These are phyloP conservation scores for Capsella bursapastoris DNA, from an alignment of 345 rosid species.

Conservation along the genomic window DNA sequence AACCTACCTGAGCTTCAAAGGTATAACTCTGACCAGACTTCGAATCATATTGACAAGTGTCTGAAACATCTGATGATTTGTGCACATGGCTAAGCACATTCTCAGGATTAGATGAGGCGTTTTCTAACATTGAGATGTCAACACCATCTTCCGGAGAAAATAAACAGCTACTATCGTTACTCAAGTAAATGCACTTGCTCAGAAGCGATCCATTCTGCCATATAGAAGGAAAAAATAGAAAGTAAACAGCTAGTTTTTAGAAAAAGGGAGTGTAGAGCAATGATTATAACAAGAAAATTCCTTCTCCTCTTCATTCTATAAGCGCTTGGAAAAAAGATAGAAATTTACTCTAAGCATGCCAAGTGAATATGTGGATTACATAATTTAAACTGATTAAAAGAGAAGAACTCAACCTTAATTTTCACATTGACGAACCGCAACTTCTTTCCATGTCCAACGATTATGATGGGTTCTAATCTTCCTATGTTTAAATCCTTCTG, in stretches of 20 bases:
- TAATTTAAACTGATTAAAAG: neutral
- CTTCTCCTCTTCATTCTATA: conserved; percentile 28
- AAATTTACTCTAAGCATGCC: conserved; percentile 14
- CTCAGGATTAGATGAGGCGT: conserved; percentile 52
- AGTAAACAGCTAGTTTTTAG: conserved; percentile 27
- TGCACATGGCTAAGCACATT: conserved; percentile 46
- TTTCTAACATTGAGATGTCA: conserved; percentile 65
- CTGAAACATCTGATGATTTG: conserved; percentile 49
- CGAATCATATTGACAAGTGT: conserved; percentile 53
- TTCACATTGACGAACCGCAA: conserved; percentile 87
- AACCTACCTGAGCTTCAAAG: conserved; percentile 88
- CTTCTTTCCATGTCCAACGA: conserved; percentile 90
- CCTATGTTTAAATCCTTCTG: conserved; percentile 53
- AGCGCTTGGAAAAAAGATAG: conserved; percentile 16
- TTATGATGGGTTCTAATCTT: conserved; percentile 72
- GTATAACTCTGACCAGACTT: conserved; percentile 65
- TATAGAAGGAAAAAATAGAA: conserved; percentile 27
- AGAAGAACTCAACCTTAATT: conserved; percentile 67
- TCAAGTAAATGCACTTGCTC: conserved; percentile 83
- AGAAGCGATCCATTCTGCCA: conserved; percentile 85
- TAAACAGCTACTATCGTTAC: conserved; percentile 91
- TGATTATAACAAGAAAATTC: conserved; percentile 17
- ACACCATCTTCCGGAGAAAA: conserved; percentile 86
- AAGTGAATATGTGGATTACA: conserved; percentile 10
- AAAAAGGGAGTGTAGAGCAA: conserved; percentile 18